Conservation (phyloP, 2,329 filamentous ascomycete species). For the Trichoderma asperellum region DNA sequence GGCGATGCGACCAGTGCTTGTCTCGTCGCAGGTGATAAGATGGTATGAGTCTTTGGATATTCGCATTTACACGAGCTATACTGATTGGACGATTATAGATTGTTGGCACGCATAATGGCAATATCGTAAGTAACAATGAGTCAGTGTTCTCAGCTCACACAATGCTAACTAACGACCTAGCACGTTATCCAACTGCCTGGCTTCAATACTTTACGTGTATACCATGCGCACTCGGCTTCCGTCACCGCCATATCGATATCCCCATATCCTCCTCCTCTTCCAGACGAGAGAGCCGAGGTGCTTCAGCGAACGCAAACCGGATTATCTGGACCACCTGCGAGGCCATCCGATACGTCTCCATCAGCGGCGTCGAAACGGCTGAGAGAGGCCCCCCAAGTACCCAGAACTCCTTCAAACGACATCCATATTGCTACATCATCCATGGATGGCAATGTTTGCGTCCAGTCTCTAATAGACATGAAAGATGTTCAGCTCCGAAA, state of each 20-base stretch:
- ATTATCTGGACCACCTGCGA: constrained; percentile 38
- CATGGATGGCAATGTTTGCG: constrained; percentile 92
- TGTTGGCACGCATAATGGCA: constrained; percentile 93
- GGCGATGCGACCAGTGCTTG: constrained; percentile 94
- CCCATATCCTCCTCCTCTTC: constrained; percentile 69
- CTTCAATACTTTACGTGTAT: constrained; percentile 80
- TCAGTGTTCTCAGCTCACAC: not conserved
- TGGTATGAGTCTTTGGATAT: constrained; percentile 62
- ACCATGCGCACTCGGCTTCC: constrained; percentile 90
- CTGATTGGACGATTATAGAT: constrained; percentile 60
- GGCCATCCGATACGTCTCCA: constrained; percentile 48
- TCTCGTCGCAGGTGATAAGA: constrained; percentile 91
- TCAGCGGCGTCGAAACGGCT: constrained; percentile 56
- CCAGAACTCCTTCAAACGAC: constrained; percentile 80
- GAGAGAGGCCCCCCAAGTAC: constrained; percentile 60
- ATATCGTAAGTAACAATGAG: constrained; percentile 69
- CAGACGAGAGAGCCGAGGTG: constrained; percentile 49
- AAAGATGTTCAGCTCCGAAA: constrained; percentile 92
- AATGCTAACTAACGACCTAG: constrained; percentile 51
- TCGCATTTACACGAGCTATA: constrained; percentile 21
- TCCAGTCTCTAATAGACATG: constrained; percentile 82
- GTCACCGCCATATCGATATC: constrained; percentile 90
- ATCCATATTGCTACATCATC: constrained; percentile 94
- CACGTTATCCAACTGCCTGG: constrained; percentile 84
- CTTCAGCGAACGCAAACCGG: constrained; percentile 45